Conservation (phyloP, 192 early-diverging fungal genomes). For the Haplosporangium gracile region DNA sequence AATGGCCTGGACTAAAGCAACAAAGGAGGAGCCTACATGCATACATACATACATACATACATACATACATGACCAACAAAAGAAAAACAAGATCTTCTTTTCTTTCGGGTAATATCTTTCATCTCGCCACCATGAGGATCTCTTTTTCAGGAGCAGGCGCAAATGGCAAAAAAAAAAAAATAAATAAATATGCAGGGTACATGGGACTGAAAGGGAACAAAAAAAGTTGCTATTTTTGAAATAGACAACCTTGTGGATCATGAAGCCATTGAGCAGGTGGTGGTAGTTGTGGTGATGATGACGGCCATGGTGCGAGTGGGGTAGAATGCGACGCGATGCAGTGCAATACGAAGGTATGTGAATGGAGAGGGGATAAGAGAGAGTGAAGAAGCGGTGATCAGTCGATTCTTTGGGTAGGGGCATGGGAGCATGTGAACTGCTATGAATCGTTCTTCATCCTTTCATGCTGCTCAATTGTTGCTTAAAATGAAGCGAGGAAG, state of each 20-base stretch:
- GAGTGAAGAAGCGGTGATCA: not conserved
- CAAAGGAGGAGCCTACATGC: slow-evolving; percentile 3
- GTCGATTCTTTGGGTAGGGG: slow-evolving; percentile 7
- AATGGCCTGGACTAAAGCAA: not conserved
- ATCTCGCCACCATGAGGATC: not conserved
- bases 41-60: not conserved
- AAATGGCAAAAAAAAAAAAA: not conserved
- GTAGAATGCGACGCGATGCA: not conserved
- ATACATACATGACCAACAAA: not conserved
- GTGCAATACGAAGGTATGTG: not conserved
- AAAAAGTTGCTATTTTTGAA: not conserved
- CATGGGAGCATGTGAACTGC: slow-evolving; percentile 5
- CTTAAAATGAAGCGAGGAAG: too few species aligned
- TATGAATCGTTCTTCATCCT: not conserved
- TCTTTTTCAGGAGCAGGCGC: not conserved
- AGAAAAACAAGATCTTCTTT: not conserved
- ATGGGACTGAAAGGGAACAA: not conserved
- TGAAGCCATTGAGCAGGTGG: not conserved
- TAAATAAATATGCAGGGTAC: not conserved
- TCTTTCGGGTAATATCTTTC: not conserved
- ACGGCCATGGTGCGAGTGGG: not conserved
- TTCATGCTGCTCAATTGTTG: not conserved
- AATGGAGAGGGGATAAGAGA: not conserved
- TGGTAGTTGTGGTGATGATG: not conserved
- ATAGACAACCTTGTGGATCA: not conserved